These are phyloP conservation scores for Diaporthe aspalathi DNA, from an alignment of 2,329 filamentous ascomycete species.

Conservation along the genomic window DNA sequence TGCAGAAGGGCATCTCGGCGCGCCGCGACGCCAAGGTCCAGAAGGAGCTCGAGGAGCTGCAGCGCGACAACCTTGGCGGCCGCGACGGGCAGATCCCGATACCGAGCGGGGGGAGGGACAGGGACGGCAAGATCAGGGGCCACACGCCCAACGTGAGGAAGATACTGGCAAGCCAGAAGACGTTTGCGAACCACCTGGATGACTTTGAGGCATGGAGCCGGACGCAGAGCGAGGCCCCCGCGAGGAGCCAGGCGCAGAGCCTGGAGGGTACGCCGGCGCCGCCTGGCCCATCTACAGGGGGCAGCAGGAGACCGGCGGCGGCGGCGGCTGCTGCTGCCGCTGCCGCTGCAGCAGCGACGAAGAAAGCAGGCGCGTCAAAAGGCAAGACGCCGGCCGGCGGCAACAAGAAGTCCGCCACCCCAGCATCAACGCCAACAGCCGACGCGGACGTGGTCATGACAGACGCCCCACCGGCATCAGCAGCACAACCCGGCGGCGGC, in stretches of 20 bases:
- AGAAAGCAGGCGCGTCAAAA: slow-evolving; percentile 37
- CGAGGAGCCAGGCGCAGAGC: slow-evolving; percentile 47
- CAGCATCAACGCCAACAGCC: slow-evolving; percentile 27
- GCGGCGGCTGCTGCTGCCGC: not conserved
- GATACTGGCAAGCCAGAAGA: slow-evolving; percentile 84
- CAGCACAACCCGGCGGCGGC: slow-evolving; percentile 13
- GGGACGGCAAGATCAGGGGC: slow-evolving; percentile 56
- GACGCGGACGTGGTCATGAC: slow-evolving; percentile 54
- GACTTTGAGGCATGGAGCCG: slow-evolving; percentile 73
- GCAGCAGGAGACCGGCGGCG: slow-evolving; percentile 8
- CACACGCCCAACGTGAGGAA: slow-evolving; percentile 77
- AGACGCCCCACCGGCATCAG: slow-evolving; percentile 47
- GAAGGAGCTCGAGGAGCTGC: slow-evolving; percentile 84
- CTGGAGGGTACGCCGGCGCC: slow-evolving; percentile 40
- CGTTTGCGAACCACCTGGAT: slow-evolving; percentile 84
- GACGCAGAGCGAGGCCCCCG: slow-evolving; percentile 53
- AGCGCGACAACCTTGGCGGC: slow-evolving; percentile 75
- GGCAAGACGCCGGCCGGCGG: slow-evolving; percentile 17
- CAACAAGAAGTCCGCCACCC: slow-evolving; percentile 31
- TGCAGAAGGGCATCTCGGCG: slow-evolving; percentile 76
- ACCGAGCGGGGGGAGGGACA: slow-evolving; percentile 61
- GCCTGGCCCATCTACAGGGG: slow-evolving; percentile 1
- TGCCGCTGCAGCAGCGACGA: slow-evolving; percentile 1
- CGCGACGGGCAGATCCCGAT: slow-evolving; percentile 78
- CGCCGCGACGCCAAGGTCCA: slow-evolving; percentile 84